A percentile compares a stretch with the other conserved stretches of the same genome.
phyloP scores from a whole-genome alignment of 345 rosid species.

The Salix caprea region DNA sequence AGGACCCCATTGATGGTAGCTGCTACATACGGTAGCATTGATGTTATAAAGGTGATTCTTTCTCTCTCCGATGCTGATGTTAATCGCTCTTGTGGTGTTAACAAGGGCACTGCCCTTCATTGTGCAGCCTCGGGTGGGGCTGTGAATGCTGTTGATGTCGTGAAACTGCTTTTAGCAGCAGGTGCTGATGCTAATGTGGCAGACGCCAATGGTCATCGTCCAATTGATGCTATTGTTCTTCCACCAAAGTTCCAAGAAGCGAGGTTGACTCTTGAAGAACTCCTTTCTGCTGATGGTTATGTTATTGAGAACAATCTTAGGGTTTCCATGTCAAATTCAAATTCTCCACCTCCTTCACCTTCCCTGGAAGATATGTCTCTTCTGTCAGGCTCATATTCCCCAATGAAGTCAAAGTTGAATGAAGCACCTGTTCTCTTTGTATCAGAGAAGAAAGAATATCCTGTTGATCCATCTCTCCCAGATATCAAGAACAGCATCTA shows the following conservation, averaged over 20 bases:
- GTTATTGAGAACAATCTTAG: conserved; percentile 40
- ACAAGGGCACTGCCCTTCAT: conserved; percentile 77
- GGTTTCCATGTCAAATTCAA: conserved; percentile 36
- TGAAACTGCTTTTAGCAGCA: conserved; percentile 71
- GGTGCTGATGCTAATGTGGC: conserved; percentile 68
- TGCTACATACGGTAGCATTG: conserved; percentile 79
- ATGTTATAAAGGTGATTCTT: conserved; percentile 64
- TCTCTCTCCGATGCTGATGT: conserved; percentile 71
- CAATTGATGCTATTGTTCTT: conserved; percentile 75
- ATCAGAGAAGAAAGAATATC: conserved; percentile 81
- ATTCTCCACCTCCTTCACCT: conserved; percentile 64
- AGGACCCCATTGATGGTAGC: conserved; percentile 95
- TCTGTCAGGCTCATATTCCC: conserved; percentile 47
- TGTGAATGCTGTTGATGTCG: conserved; percentile 62
- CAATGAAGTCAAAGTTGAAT: conserved; percentile 35
- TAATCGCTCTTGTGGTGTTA: conserved; percentile 59
- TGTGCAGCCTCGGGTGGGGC: conserved; percentile 96
- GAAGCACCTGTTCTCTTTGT: conserved; percentile 28
- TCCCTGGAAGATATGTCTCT: conserved; percentile 53
- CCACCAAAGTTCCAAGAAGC: conserved; percentile 60
- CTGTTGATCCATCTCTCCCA: conserved; percentile 85
- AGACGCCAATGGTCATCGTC: conserved; percentile 60
- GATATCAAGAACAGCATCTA: conserved; percentile 92
- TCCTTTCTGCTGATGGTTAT: conserved; percentile 56
- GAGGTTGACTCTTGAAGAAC: conserved; percentile 62